phyloP scores from a whole-genome alignment of 768 basidiomycete genomes.

The Trametes villosa region DNA sequence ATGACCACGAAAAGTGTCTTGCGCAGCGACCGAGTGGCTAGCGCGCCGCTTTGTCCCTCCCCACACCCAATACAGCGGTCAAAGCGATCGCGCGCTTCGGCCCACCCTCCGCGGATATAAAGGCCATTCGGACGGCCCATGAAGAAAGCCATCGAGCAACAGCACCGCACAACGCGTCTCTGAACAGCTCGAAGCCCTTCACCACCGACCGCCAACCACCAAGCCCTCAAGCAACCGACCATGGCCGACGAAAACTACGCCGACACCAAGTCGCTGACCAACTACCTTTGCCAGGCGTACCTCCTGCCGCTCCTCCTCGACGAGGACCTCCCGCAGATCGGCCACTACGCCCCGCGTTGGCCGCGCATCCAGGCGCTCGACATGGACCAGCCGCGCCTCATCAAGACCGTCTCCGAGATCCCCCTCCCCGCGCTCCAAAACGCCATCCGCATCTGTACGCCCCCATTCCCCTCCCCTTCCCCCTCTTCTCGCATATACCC shows the following conservation, averaged over 20 bases:
- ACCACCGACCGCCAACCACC: too few species aligned
- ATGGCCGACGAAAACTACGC: neutral
- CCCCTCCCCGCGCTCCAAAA: slow-evolving; percentile 13
- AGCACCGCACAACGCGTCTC: too few species aligned
- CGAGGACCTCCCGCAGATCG: neutral
- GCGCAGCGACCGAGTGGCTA: too few species aligned
- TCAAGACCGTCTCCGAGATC: neutral
- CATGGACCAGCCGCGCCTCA: neutral
- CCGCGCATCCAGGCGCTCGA: slow-evolving; percentile 11
- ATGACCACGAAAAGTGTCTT: too few species aligned
- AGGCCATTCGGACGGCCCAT: too few species aligned
- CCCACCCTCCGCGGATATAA: too few species aligned
- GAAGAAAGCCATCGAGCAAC: too few species aligned
- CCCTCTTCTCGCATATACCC: neutral
- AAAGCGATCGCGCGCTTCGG: too few species aligned
- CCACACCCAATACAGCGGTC: too few species aligned
- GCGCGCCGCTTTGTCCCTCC: too few species aligned
- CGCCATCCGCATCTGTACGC: slow-evolving; percentile 11
- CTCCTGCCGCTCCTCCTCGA: slow-evolving; percentile 12
- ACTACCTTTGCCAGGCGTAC: slow-evolving; percentile 17
- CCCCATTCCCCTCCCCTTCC: neutral
- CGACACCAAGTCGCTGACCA: slow-evolving; percentile 3
- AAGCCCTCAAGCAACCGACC: neutral
- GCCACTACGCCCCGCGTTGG: neutral
- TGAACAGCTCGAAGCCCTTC: too few species aligned